Conservation (phyloP, 208 protist genomes). For the Crithidia mellificae region DNA sequence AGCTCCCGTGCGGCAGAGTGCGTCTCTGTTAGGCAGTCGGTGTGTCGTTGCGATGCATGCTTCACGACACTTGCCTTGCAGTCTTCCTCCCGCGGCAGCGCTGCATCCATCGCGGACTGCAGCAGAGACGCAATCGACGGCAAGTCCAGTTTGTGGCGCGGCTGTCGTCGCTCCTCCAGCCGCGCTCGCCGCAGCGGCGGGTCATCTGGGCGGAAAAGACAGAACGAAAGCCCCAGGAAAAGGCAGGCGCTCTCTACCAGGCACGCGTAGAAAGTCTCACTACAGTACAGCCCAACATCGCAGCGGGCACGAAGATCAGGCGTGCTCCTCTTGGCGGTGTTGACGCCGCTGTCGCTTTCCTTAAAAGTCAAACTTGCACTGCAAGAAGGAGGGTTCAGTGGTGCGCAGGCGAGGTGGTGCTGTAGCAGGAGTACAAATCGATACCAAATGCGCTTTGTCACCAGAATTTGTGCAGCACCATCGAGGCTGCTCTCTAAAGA, state of each 20-base stretch:
- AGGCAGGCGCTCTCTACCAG: conserved; percentile 54
- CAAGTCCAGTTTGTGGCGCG: conserved; percentile 25
- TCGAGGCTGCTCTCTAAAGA: not conserved
- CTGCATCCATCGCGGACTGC: not conserved
- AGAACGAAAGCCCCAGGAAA: conserved; percentile 42
- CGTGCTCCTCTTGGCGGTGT: no score
- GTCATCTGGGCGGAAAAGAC: conserved; percentile 45
- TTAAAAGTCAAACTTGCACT: no score
- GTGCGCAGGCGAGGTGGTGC: not conserved
- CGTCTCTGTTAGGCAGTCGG: not conserved
- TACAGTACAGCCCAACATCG: conserved; percentile 40
- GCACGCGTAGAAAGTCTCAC: conserved; percentile 49
- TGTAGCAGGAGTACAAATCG: conserved; percentile 13
- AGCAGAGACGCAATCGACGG: conserved; percentile 25
- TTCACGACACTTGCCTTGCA: not conserved
- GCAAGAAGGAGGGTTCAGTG: not conserved
- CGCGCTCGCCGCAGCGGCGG: conserved; percentile 32
- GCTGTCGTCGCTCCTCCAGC: conserved; percentile 26
- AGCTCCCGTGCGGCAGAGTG: not conserved
- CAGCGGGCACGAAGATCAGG: conserved; percentile 4
- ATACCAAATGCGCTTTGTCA: conserved; percentile 27
- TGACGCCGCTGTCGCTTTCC: no score
- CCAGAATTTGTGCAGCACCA: not conserved
- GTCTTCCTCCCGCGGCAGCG: no score
- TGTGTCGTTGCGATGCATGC: not conserved